A percentile compares a stretch with the other conserved stretches of the same genome.
These are phyloP conservation scores for Sclerotinia borealis DNA, from an alignment of 2,329 filamentous ascomycete species.

Conservation along the genomic window DNA sequence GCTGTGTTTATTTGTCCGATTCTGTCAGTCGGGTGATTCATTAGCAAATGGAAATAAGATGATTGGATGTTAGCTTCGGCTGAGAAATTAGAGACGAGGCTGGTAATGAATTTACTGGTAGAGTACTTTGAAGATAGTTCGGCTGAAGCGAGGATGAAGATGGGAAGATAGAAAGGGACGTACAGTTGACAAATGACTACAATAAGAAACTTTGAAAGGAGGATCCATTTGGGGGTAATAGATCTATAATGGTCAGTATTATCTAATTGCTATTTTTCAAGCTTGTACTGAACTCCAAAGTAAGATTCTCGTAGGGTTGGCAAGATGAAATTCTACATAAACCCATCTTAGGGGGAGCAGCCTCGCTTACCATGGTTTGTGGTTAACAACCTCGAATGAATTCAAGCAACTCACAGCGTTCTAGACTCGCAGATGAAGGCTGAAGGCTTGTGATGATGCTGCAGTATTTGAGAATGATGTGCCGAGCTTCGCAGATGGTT, in stretches of 20 bases:
- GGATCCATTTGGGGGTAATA: too few species aligned
- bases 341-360: background rate
- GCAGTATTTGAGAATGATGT: background rate
- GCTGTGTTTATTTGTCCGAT: background rate
- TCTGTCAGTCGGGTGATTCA: background rate
- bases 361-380: background rate
- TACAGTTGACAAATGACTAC: background rate
- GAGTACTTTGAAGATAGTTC: background rate
- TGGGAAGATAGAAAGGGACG: background rate
- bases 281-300: background rate
- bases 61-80: background rate
- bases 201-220: too few species aligned
- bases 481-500: background rate
- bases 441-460: background rate
- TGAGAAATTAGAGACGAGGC: background rate
- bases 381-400: background rate
- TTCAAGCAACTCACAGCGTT: background rate
- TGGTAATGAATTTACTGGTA: background rate
- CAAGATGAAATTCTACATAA: background rate
- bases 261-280: background rate
- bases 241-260: background rate
- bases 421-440: background rate
- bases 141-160: background rate
- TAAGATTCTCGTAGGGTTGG: too few species aligned
- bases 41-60: background rate